Base-by-base conservation (phyloP, 371 early-diverging fungal species). In the Zychaea mexicana region DNA sequence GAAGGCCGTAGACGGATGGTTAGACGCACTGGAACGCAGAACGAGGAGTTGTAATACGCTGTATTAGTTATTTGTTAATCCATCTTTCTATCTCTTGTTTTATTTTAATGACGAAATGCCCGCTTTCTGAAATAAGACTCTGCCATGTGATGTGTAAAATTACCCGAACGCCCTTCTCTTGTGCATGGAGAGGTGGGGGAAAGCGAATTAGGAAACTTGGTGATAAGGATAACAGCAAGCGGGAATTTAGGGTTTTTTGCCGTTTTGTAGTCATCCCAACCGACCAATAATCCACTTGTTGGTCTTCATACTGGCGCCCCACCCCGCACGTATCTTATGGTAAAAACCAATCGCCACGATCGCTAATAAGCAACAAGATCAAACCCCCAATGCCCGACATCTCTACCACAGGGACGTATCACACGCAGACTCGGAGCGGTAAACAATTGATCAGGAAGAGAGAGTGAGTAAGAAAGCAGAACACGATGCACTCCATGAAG, bases 1-100 rank as follows among this genome's bases (percentile, higher is more conserved):
- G 79, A 79, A 59, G 79, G 79, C 15, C 70, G 79, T 59, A 69
- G 65, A 60, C 71, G 79, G 19, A 62, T 56, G 15, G 67, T 79
- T 64, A 21, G 33, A 38, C 59, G 59, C 26, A 33, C 38, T 27
- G 38, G 28, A 27, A 36, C 28, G 21, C 45, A 38, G n/a, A 42
- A 38, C 28, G 59, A 58, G 15, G 59, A 39, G 15, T 13, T 57
- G 22, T 57, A 57, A 57, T 30, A 26, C 19, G 12, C n/a, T 55
- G 13, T 55, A 26, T 36, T 36, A 56, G 32, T 55, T 56, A 19
- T 17, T 36, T 56, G n/a, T n/a, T 56, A 33, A n/a, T 42, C n/a
- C 15, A 36, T 36, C 36, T 10, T 36, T 10, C 13, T 42, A 4
- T 42, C 21, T 32, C 6, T 33, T 49, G 19, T 49, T 49, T 49